phyloP scores from a whole-genome alignment of 1,284 basidiomycete species.

The Microbotryum silenes-acaulis region DNA sequence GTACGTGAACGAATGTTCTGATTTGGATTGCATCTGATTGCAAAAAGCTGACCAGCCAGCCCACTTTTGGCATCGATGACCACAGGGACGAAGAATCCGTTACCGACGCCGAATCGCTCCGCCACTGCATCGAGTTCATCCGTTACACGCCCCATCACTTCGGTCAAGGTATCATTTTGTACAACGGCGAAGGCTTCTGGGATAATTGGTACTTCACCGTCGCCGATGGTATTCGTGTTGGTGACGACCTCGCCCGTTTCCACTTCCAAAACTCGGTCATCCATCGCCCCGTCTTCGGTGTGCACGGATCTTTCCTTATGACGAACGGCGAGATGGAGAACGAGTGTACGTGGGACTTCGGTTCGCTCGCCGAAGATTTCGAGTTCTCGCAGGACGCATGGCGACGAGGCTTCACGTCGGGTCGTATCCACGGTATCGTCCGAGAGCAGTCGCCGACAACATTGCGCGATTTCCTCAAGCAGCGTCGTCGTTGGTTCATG shows the following conservation, averaged over 20 bases:
- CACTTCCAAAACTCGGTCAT: constrained; percentile 42
- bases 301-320: constrained; percentile 44
- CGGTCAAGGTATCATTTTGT: constrained; percentile 45
- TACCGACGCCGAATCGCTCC: constrained; percentile 42
- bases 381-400: constrained; percentile 45
- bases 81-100: constrained; percentile 43
- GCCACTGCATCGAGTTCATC: constrained; percentile 44
- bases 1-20: constrained; percentile 8
- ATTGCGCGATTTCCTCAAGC: constrained; percentile 43
- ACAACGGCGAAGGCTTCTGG: constrained; percentile 45
- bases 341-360: constrained; percentile 41
- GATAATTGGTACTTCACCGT: constrained; percentile 46
- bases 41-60: neutral
- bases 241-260: constrained; percentile 45
- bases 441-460: constrained; percentile 43
- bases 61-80: neutral
- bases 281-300: constrained; percentile 43
- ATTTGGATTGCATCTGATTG: neutral
- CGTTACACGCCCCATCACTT: constrained; percentile 44
- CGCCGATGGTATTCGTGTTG: constrained; percentile 44
- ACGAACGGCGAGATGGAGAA: constrained; percentile 45
- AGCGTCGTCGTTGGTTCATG: constrained; percentile 45
- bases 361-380: constrained; percentile 43
- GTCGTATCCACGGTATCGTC: constrained; percentile 43
- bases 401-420: constrained; percentile 42